Evolutionary conservation across 805 yeast genomes (phyloP).

Genomic region (Pichia deserticola): DNA sequence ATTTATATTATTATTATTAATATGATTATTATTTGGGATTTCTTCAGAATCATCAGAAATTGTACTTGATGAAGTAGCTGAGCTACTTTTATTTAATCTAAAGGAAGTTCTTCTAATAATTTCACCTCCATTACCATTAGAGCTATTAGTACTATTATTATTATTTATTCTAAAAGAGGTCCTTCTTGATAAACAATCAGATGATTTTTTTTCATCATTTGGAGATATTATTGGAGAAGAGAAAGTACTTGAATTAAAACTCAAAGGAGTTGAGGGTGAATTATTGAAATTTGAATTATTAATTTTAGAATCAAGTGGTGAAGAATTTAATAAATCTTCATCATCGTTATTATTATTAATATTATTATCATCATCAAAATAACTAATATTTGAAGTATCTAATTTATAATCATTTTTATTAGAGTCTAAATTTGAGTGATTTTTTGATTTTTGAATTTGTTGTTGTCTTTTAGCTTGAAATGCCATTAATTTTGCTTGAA

Average conservation of each 20-base stretch:
- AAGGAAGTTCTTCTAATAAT: constrained; percentile 15
- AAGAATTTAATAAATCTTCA: constrained; percentile 1
- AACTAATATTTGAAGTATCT: constrained; percentile 3
- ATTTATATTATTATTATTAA: no score
- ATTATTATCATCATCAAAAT: background rate
- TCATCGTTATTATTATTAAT: constrained; percentile 6
- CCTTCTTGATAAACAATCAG: constrained; percentile 9
- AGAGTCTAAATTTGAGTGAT: background rate
- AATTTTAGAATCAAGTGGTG: constrained; percentile 2
- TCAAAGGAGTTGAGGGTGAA: constrained; percentile 18
- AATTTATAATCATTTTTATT: background rate
- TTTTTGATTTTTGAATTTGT: constrained; percentile 14
- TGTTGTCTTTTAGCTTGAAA: constrained; percentile 74
- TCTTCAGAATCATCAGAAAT: constrained; percentile 9
- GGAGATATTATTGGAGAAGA: constrained; percentile 12
- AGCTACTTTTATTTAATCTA: constrained; percentile 7
- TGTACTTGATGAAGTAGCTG: background rate
- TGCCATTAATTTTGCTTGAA: constrained; percentile 81
- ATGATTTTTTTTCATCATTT: constrained; percentile 9
- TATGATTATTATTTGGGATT: no score
- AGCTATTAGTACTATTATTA: constrained; percentile 3
- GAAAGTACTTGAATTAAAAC: constrained; percentile 12
- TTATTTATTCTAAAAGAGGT: constrained; percentile 14
- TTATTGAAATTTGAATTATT: background rate
- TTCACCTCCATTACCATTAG: constrained; percentile 5